phyloP scores from a whole-genome alignment of 768 basidiomycete species.

The Lactarius deliciosus region DNA sequence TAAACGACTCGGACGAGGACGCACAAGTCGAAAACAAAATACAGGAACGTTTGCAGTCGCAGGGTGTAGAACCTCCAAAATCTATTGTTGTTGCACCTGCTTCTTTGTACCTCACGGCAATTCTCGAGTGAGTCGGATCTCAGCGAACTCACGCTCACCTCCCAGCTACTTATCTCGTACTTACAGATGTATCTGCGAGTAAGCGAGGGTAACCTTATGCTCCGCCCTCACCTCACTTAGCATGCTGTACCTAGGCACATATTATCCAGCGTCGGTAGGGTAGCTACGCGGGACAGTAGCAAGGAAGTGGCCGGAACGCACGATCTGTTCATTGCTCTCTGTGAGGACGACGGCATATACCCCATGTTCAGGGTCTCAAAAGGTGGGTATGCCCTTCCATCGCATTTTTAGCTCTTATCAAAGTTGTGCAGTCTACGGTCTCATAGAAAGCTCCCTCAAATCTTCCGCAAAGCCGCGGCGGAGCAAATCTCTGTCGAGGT shows the following conservation, averaged over 20 bases:
- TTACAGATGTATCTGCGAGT: constrained; percentile 84
- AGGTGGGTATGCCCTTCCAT: constrained; percentile 47
- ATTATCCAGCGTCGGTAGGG: constrained; percentile 77
- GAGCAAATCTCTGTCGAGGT: constrained; percentile 24
- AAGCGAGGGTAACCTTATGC: constrained; percentile 37
- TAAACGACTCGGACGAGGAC: constrained; percentile 81
- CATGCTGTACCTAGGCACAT: constrained; percentile 60
- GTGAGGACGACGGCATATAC: constrained; percentile 88
- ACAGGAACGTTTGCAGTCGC: constrained; percentile 55
- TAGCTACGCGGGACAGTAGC: constrained; percentile 83
- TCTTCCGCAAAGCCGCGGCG: constrained; percentile 15
- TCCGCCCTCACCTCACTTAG: constrained; percentile 17
- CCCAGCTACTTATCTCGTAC: constrained; percentile 28
- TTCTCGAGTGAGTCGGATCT: constrained; percentile 73
- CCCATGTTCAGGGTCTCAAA: constrained; percentile 83
- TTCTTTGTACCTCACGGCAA: constrained; percentile 86
- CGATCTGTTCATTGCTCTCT: constrained; percentile 84
- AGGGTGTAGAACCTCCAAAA: constrained; percentile 44
- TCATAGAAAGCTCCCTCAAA: constrained; percentile 35
- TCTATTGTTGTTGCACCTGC: constrained; percentile 68
- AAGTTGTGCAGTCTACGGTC: constrained; percentile 41
- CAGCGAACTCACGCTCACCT: background rate
- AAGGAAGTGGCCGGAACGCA: constrained; percentile 70
- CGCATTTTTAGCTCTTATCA: background rate
- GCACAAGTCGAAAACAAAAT: constrained; percentile 59